Base-by-base conservation (phyloP, 371 early-diverging fungal genomes). In the Funneliformis caledonium region DNA sequence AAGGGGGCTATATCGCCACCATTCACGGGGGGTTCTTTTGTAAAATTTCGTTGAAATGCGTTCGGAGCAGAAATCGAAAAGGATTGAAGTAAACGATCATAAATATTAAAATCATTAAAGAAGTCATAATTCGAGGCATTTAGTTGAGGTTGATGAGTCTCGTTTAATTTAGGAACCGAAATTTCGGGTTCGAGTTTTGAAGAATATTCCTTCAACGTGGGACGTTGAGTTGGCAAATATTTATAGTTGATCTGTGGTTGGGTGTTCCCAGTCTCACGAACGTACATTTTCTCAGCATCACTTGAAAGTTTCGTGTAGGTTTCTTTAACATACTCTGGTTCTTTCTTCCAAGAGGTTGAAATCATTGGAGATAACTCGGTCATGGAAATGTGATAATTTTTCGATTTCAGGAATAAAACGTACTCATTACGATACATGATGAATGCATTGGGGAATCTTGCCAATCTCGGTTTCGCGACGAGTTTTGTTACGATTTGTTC, bases 361-460 rank as follows among this genome's bases (percentile, higher is more conserved):
- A 79, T 70, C 80, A 79, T 79, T 9, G 80, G 72, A 10, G 59
- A 56, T 43, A 79, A 48, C 16, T 79, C 80, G 0, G 80, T 79
- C 80, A 79, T 79, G 1, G 80, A 68, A 52, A 79, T 59, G 22
- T 79, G 80, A 79, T 42, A 14, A 19, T 33, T 47, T 59, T 79
- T 48, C 4, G 42, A 14, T 33, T 79, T 79, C 1, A 79, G n/a
- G 45, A 37, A 72, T 43, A 42, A 43, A 56, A 79, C 80, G 26
- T 79, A 79, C 45, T 79, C 70, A 48, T 56, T 70, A 1, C 80
- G 48, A 33, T 79, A 79, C 67, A 79, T 79, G 14, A 79, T 79
- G 12, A 79, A 79, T 5, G 80, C 80, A 33, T 79, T 79, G 19
- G 80, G 80, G 45, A 79, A 79, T 14, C 80, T n/a, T 45, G 61